Conservation (phyloP, 176 grass and related monocot species). For the Olyra latifolia region DNA sequence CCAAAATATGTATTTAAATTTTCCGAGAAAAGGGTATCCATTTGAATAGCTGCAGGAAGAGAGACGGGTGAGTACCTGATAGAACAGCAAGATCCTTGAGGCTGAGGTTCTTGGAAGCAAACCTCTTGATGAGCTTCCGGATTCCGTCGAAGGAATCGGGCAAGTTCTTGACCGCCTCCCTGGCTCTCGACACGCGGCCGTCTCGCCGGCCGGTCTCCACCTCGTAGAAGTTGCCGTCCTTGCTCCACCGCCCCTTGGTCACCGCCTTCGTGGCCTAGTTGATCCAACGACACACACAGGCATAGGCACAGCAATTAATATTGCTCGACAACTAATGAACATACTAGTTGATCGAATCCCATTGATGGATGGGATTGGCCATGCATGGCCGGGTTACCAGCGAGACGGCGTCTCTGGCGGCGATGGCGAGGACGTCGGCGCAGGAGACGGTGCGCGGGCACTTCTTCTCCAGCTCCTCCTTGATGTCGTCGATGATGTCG, state of each 20-base stretch:
- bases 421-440: slow-evolving; percentile 65
- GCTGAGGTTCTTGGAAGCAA: slow-evolving; percentile 58
- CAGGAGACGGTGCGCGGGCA: slow-evolving; percentile 55
- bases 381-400: too few relatives aligned
- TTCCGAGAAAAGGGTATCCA: too few relatives aligned
- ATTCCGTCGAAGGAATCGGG: slow-evolving; percentile 66
- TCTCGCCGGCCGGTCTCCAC: slow-evolving; percentile 72
- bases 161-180: slow-evolving; percentile 50
- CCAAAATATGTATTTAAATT: too few relatives aligned
- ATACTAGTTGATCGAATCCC: too few relatives aligned
- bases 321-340: too few relatives aligned
- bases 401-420: slow-evolving; percentile 55
- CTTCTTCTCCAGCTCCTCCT: slow-evolving; percentile 36
- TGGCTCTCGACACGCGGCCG: slow-evolving; percentile 38
- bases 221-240: slow-evolving; percentile 63
- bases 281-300: background rate
- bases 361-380: too few relatives aligned
- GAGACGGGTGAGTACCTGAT: slow-evolving; percentile 41
- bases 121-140: slow-evolving; percentile 43
- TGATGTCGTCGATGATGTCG: slow-evolving; percentile 44
- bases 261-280: slow-evolving; percentile 49
- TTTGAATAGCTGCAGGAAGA: too few relatives aligned
- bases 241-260: slow-evolving; percentile 50
- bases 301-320: too few relatives aligned
- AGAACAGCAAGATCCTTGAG: slow-evolving; percentile 80